Evolutionary conservation across 805 yeast genomes (phyloP), one percentile per base, ranked within the genome.

Genomic region (Nakazawaea wyomingensis): DNA sequence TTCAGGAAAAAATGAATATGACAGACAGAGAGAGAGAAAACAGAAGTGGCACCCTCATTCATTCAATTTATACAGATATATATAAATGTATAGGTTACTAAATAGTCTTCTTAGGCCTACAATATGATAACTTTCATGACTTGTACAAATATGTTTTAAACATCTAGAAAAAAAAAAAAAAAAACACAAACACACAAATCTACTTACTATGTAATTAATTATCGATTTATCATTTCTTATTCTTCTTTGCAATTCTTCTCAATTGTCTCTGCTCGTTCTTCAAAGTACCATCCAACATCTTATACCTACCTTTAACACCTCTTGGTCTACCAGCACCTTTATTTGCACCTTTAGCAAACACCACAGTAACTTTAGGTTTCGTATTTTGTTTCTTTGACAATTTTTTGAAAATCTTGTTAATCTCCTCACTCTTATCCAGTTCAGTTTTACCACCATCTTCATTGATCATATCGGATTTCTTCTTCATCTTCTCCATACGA

Each of bases 201-300:
- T n/a, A n/a, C n/a, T n/a, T n/a, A n/a, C n/a, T n/a, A n/a, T n/a
- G n/a, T n/a, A n/a, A n/a, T n/a, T n/a, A n/a, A n/a, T n/a, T n/a
- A n/a, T n/a, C n/a, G 22, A 34, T 41, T 43, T 54, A 50, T 56
- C 61, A 67, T 61, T 83, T 83, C 66, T 78, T 85, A 57, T 82
- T 73, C 70, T 86, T 88, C 75, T 90, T 93, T 20, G 88, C 85
- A 52, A 90, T 86, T 61, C 98, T 81, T 59, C 77, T 82, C 58
- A 91, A 71, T 11, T 98, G 96, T 53, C 99, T 74, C 73, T 85
- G 90, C 68, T 93, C 99, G 64, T 93, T 93, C 85, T 93, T 93
- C 84, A 88, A 72, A 17, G 82, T 86, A 72, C 98, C 98, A 66
- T 93, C 99, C 54, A 93, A 98, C 99, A 93, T 93, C 82, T 87